Evolutionary conservation across 2,329 filamentous ascomycete species (phyloP), one percentile per base, ranked within the genome.

Genomic region (Scedosporium minutisporum): DNA sequence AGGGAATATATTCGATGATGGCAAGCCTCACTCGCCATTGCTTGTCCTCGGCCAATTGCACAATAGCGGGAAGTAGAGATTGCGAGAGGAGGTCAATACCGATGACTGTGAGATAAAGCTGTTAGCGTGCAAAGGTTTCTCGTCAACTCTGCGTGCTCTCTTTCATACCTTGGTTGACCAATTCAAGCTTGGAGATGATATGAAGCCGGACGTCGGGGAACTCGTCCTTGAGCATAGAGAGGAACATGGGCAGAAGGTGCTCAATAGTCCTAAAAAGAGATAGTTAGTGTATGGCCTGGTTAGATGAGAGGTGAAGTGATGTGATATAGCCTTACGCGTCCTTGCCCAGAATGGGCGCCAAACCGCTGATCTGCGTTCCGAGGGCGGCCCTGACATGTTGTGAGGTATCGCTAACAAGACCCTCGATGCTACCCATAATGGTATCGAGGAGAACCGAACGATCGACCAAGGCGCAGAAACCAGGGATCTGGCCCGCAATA

Each of bases 141-240:
- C 10, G 53, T 27, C 21, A 53, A 53, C 3, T 3, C 27, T 14
- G 29, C 9, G 29, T 33, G 25, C 38, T 21, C 33, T 53, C n/a
- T 6, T 12, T 44, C 78, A 66, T 80, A 92, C 90, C 90, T 78
- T 97, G 91, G 78, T 99, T 99, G 67, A 99, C 95, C 66, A 96
- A 85, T 79, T 99, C 96, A 62, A 99, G 87, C 78, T 99, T 99
- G n/a, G 95, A 97, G 72, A 99, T 99, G 75, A 99, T 99, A 78
- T 99, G 96, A 64, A 99, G 86, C 66, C 95, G 89, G 60, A 99
- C 95, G 73, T 99, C 95, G 23, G 95, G 95, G 76, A 97, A 97
- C 73, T 99, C 95, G 71, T 99, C 95, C 83, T 97, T 99, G 70
- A 99, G 87, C 95, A 99, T 99, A 75, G 96, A 91, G 62, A 99